Percentiles rank a stretch among this genome's conserved stretches.
Conservation (phyloP, 345 rosid species). For the Sisymbrium altissimum region DNA sequence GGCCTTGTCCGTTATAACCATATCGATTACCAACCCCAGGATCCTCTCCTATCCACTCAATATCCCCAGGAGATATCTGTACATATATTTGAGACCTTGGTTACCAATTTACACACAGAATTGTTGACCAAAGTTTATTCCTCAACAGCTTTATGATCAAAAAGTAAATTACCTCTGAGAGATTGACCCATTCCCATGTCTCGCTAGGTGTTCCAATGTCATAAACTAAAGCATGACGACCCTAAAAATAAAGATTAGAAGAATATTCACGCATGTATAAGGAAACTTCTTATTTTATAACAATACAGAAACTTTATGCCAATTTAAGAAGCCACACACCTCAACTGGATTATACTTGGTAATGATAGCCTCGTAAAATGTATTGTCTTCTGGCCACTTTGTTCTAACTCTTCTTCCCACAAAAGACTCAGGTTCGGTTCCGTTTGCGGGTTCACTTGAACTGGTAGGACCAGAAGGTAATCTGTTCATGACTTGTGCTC, state of each 20-base stretch:
- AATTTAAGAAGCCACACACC: constrained; percentile 40
- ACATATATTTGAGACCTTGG: background rate
- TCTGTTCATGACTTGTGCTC: constrained; percentile 61
- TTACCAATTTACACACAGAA: background rate
- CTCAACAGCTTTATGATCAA: background rate
- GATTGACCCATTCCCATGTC: constrained; percentile 96
- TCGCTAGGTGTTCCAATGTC: constrained; percentile 67
- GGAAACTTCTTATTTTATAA: background rate
- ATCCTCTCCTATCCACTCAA: constrained; percentile 73
- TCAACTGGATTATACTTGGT: constrained; percentile 57
- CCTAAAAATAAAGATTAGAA: constrained; percentile 38
- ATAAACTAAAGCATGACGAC: constrained; percentile 80
- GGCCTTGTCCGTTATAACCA: constrained; percentile 42
- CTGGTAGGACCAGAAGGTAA: constrained; percentile 45
- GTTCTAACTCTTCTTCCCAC: constrained; percentile 76
- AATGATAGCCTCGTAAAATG: constrained; percentile 86
- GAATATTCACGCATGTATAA: background rate
- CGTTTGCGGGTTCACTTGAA: constrained; percentile 47
- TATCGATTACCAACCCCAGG: constrained; percentile 55
- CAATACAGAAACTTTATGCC: background rate
- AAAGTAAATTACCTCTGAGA: constrained; percentile 56
- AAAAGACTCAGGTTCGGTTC: constrained; percentile 44
- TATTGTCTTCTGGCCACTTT: constrained; percentile 93
- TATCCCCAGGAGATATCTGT: constrained; percentile 81
- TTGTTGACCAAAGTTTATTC: background rate